phyloP scores from a whole-genome alignment of 1,284 basidiomycete species.

The Trichosporon inkin region DNA sequence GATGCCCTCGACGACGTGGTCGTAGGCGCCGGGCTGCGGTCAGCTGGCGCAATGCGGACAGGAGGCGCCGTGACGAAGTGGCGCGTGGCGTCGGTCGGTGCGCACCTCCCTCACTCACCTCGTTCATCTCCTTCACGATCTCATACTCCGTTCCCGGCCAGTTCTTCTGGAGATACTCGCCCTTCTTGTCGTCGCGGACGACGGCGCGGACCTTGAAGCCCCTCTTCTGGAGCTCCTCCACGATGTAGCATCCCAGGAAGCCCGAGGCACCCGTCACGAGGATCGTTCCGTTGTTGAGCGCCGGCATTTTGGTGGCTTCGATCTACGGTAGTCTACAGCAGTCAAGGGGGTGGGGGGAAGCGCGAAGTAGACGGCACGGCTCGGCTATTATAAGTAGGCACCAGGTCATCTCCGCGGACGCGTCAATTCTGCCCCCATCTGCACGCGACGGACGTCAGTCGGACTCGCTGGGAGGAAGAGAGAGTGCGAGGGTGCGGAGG shows the following conservation, averaged over 20 bases:
- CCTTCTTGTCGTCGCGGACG: constrained; percentile 56
- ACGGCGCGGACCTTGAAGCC: constrained; percentile 54
- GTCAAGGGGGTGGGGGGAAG: background rate
- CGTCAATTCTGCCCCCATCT: no score
- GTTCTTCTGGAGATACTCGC: constrained; percentile 51
- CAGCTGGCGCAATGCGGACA: background rate
- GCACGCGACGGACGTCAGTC: no score
- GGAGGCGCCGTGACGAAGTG: no score
- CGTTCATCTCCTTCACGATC: constrained; percentile 58
- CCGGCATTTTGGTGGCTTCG: constrained; percentile 44
- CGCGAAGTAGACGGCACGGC: no score
- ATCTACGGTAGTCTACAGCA: background rate
- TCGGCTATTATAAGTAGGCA: no score
- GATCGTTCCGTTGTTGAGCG: constrained; percentile 48
- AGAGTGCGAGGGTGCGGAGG: no score
- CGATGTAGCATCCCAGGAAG: constrained; percentile 40
- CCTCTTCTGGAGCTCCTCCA: constrained; percentile 20
- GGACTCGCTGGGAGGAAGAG: no score
- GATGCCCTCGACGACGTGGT: constrained; percentile 63
- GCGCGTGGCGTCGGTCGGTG: background rate
- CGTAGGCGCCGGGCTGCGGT: constrained; percentile 60
- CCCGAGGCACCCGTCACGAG: constrained; percentile 48
- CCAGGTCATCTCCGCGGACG: no score
- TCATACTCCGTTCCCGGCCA: constrained; percentile 49
- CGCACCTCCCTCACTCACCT: constrained; percentile 38